A percentile compares a stretch with the other conserved stretches of the same genome.
These are phyloP conservation scores for Astrothelium macrocarpum DNA, from an alignment of 495 filamentous ascomycete genomes.

Conservation along the genomic window DNA sequence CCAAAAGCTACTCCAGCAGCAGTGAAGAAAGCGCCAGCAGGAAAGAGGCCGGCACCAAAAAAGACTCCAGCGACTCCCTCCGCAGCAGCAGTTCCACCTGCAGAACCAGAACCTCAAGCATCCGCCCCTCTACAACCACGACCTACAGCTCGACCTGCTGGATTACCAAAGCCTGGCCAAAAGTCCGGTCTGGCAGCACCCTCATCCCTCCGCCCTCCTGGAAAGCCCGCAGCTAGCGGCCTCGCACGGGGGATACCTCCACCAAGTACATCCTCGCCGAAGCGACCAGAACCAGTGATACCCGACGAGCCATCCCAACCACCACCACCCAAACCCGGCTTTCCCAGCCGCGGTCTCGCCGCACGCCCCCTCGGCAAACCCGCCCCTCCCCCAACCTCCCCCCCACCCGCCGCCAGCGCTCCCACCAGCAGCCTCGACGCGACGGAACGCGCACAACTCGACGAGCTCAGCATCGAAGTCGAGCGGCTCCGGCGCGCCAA, in stretches of 20 bases:
- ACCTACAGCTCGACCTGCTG: constrained; percentile 48
- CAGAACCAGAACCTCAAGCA: constrained; percentile 33
- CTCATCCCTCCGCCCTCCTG: constrained; percentile 9
- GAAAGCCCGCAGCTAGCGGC: constrained; percentile 16
- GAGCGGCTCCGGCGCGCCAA: constrained; percentile 61
- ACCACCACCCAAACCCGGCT: constrained; percentile 54
- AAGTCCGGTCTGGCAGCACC: constrained; percentile 50
- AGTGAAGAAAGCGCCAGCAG: constrained; percentile 29
- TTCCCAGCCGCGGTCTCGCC: constrained; percentile 70
- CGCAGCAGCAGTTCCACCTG: constrained; percentile 46
- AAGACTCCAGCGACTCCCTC: constrained; percentile 45
- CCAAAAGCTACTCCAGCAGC: constrained; percentile 35
- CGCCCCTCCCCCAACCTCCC: constrained; percentile 36
- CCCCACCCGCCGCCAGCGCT: constrained; percentile 34
- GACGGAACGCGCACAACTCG: constrained; percentile 69
- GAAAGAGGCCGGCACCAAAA: constrained; percentile 24
- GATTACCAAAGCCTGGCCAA: constrained; percentile 52
- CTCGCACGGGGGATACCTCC: constrained; percentile 54
- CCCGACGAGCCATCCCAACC: constrained; percentile 52
- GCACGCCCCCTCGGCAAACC: constrained; percentile 79
- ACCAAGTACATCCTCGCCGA: constrained; percentile 36
- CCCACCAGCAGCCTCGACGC: constrained; percentile 45
- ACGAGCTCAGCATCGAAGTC: constrained; percentile 74
- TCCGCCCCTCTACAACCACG: constrained; percentile 46
- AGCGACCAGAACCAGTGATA: constrained; percentile 42